A percentile compares a stretch with the other conserved stretches of the same genome.
These are phyloP conservation scores for Moniliella sp. DNA, from an alignment of 1,284 basidiomycete genomes.

Conservation along the genomic window DNA sequence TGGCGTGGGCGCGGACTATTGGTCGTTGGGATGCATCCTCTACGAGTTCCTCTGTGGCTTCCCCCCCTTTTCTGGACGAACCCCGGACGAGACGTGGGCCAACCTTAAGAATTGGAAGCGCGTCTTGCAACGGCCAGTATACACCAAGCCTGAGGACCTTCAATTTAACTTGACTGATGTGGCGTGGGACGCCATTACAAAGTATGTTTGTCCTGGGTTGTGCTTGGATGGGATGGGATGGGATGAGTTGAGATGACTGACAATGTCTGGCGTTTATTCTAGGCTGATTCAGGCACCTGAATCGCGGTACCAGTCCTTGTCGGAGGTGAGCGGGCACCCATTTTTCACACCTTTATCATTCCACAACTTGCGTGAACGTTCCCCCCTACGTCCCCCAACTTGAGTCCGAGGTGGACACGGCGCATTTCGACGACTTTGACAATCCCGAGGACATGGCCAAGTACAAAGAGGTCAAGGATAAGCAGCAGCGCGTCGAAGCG, in stretches of 20 bases:
- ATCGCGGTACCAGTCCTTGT: conserved; percentile 52
- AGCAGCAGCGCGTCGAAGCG: conserved; percentile 71
- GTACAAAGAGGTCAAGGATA: conserved; percentile 72
- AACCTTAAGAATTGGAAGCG: conserved; percentile 95
- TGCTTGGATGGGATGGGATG: neutral
- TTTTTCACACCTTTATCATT: conserved; percentile 65
- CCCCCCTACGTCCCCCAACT: conserved; percentile 89
- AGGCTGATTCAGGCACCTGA: conserved; percentile 56
- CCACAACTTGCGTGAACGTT: conserved; percentile 53
- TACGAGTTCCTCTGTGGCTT: conserved; percentile 75
- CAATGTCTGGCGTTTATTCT: neutral
- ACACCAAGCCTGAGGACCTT: conserved; percentile 81
- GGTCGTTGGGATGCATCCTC: conserved; percentile 92
- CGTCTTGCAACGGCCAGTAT: conserved; percentile 66
- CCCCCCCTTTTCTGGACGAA: conserved; percentile 86
- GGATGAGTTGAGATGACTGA: neutral
- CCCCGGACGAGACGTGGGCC: conserved; percentile 93
- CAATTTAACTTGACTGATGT: conserved; percentile 87
- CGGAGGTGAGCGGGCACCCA: conserved; percentile 54
- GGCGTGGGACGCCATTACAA: conserved; percentile 84
- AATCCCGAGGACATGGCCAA: conserved; percentile 86
- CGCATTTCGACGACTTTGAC: conserved; percentile 94
- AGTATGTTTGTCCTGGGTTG: conserved; percentile 37
- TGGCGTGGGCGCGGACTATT: conserved; percentile 85
- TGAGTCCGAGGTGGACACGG: conserved; percentile 74